Percentiles rank a stretch among this genome's conserved stretches.
phyloP scores from a whole-genome alignment of 2,329 filamentous ascomycete genomes.

The Pseudonectria foliicola region DNA sequence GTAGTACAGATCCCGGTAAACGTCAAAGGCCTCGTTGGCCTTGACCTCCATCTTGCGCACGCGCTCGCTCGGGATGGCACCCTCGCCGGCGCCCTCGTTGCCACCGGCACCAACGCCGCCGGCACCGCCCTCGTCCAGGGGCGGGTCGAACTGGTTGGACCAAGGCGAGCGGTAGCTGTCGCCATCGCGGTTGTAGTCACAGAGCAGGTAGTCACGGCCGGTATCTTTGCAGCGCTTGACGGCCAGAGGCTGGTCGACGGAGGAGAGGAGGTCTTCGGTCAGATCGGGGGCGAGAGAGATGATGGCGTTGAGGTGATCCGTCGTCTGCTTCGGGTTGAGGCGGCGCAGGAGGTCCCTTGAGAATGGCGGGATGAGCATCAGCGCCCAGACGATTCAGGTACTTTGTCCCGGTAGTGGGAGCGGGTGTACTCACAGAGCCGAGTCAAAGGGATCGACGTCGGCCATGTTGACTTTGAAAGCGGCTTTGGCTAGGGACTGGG shows the following conservation, averaged over 20 bases:
- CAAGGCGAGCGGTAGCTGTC: constrained; percentile 98
- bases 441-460: constrained; percentile 62
- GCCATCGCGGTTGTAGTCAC: constrained; percentile 99
- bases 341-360: constrained; percentile 92
- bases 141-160: constrained; percentile 97
- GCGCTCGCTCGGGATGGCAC: constrained; percentile 80
- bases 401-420: constrained; percentile 1
- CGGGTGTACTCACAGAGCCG: constrained; percentile 57
- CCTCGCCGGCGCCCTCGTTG: constrained; percentile 62
- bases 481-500: constrained; percentile 2
- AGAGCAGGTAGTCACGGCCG: constrained; percentile 92
- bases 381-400: background rate
- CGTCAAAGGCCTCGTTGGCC: constrained; percentile 93
- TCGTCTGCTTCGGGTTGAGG: constrained; percentile 88
- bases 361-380: constrained; percentile 4
- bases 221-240: constrained; percentile 80
- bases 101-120: constrained; percentile 46
- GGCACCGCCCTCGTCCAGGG: constrained; percentile 58
- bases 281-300: constrained; percentile 84
- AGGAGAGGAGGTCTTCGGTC: constrained; percentile 94
- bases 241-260: constrained; percentile 90
- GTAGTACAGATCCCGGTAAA: constrained; percentile 94
- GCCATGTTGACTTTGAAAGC: constrained; percentile 31
- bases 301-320: constrained; percentile 80
- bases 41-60: constrained; percentile 90